Percentiles rank a stretch among this genome's conserved stretches.
These are phyloP conservation scores for Calocybe indica DNA, from an alignment of 768 basidiomycete species.

Conservation along the genomic window DNA sequence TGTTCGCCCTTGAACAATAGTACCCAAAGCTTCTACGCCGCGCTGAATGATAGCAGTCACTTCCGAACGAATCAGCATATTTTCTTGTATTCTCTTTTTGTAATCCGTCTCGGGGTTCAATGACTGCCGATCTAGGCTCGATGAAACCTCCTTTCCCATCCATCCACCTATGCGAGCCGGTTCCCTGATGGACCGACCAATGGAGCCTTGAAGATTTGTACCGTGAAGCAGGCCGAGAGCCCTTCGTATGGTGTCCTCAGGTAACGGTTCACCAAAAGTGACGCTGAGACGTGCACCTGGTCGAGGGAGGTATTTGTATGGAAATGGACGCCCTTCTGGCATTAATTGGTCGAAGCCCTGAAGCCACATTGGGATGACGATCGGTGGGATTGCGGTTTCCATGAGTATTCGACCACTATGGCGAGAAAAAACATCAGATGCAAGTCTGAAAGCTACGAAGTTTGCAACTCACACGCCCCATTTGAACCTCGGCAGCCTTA, in stretches of 20 bases:
- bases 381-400: slow-evolving; percentile 51
- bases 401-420: slow-evolving; percentile 77
- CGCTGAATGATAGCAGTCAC: slow-evolving; percentile 49
- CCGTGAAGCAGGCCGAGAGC: slow-evolving; percentile 7
- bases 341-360: slow-evolving; percentile 83
- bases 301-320: slow-evolving; percentile 67
- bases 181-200: slow-evolving; percentile 6
- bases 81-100: slow-evolving; percentile 16
- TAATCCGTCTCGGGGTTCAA: background rate
- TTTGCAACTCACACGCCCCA: slow-evolving; percentile 82
- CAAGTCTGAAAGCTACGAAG: background rate
- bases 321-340: slow-evolving; percentile 78
- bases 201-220: background rate
- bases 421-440: slow-evolving; percentile 3
- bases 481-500: slow-evolving; percentile 72
- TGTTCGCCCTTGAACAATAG: too few relatives aligned
- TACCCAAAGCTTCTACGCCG: slow-evolving; percentile 48
- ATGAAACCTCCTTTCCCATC: slow-evolving; percentile 12
- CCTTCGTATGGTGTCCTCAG: slow-evolving; percentile 27
- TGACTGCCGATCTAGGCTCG: background rate
- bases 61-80: slow-evolving; percentile 39
- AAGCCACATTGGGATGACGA: slow-evolving; percentile 92
- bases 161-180: slow-evolving; percentile 11
- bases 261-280: slow-evolving; percentile 75
- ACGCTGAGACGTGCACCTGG: slow-evolving; percentile 60